Conservation (phyloP, 2,329 filamentous ascomycete species). For the Fusarium cyanostomum region DNA sequence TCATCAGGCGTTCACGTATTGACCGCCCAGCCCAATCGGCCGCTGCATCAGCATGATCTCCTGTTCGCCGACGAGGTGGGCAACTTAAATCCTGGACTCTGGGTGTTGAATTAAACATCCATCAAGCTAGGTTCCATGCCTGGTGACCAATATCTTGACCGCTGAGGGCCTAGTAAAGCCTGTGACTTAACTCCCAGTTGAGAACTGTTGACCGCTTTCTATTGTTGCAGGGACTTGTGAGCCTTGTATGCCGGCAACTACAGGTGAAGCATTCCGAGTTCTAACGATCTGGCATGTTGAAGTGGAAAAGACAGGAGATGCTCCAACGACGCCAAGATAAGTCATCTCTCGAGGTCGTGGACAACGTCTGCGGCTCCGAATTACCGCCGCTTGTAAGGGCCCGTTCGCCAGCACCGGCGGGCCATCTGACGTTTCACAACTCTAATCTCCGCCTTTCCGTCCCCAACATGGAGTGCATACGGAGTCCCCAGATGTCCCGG, state of each 20-base stretch:
- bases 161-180: too few relatives aligned
- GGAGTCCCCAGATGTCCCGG: constrained; percentile 33
- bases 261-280: constrained; percentile 3
- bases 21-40: too few relatives aligned
- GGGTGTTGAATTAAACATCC: too few relatives aligned
- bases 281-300: constrained; percentile 18
- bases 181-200: too few relatives aligned
- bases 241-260: not conserved
- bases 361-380: constrained; percentile 21
- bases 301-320: constrained; percentile 27
- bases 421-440: constrained; percentile 30
- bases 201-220: too few relatives aligned
- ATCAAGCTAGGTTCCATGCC: too few relatives aligned
- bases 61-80: too few relatives aligned
- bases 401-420: constrained; percentile 12
- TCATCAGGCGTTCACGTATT: too few relatives aligned
- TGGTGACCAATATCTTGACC: too few relatives aligned
- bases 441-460: constrained; percentile 23
- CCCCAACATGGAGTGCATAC: constrained; percentile 14
- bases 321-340: constrained; percentile 8
- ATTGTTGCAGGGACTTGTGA: not conserved
- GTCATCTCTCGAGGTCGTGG: constrained; percentile 3
- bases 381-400: constrained; percentile 26
- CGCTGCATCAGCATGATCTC: too few relatives aligned
- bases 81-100: too few relatives aligned